Evolutionary conservation across 2,329 filamentous ascomycete species (phyloP).

Genomic region (Aureobasidium mangrovei): DNA sequence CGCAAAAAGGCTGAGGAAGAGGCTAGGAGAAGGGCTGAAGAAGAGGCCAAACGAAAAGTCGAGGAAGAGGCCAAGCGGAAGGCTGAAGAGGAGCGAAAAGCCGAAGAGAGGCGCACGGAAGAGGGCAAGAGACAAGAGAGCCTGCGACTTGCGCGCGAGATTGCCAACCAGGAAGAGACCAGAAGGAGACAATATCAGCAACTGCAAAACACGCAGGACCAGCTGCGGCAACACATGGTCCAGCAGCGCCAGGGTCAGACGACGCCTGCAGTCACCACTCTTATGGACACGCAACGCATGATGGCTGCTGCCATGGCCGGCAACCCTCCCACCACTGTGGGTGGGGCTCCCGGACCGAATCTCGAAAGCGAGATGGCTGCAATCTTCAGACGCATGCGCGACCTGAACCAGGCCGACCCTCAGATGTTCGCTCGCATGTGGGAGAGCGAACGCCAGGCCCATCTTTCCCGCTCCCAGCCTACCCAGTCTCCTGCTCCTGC

Average conservation of each 20-base stretch:
- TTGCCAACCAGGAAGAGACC: constrained; percentile 2
- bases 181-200: not conserved
- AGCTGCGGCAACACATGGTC: not conserved
- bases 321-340: not conserved
- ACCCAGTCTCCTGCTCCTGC: not conserved
- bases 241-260: not conserved
- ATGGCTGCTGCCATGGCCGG: constrained; percentile 12
- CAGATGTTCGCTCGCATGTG: constrained; percentile 45
- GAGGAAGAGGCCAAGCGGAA: constrained; percentile 22
- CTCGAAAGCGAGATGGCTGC: constrained; percentile 45
- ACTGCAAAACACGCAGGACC: not conserved
- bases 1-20: constrained; percentile 16
- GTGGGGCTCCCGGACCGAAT: constrained; percentile 21
- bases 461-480: constrained; percentile 17
- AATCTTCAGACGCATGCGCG: constrained; percentile 50
- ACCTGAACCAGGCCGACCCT: constrained; percentile 48
- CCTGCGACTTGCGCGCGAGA: not conserved
- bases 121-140: not conserved
- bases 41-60: constrained; percentile 22
- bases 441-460: constrained; percentile 43
- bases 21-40: constrained; percentile 22
- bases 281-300: constrained; percentile 1
- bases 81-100: constrained; percentile 21
- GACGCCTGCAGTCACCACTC: not conserved
- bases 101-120: not conserved